A percentile compares a stretch with the other conserved stretches of the same genome.
Conservation (phyloP, 1,284 basidiomycete species). For the Pseudozyma sp. region DNA sequence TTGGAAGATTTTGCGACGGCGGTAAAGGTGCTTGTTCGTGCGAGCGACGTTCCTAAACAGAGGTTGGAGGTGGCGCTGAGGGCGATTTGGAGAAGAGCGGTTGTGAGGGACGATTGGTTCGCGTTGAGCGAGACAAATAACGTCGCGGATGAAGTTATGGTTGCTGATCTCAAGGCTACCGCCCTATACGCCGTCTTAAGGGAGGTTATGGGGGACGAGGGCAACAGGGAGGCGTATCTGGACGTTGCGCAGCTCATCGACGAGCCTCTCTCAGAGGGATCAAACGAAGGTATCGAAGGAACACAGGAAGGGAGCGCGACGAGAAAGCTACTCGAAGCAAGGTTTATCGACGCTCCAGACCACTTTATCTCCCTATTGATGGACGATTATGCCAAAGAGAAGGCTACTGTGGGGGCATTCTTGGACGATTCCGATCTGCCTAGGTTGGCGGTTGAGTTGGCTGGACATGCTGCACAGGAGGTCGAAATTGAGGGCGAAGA, state of each 20-base stretch:
- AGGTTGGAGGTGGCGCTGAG: slow-evolving; percentile 72
- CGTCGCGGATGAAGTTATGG: slow-evolving; percentile 46
- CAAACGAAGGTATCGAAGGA: not conserved
- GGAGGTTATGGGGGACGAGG: slow-evolving; percentile 27
- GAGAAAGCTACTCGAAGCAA: slow-evolving; percentile 17
- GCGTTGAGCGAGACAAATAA: slow-evolving; percentile 47
- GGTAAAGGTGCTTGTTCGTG: slow-evolving; percentile 71
- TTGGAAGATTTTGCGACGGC: slow-evolving; percentile 71
- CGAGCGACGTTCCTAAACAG: slow-evolving; percentile 63
- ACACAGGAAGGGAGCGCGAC: not conserved
- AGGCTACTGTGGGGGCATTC: slow-evolving; percentile 15
- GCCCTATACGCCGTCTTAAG: slow-evolving; percentile 34
- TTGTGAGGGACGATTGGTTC: slow-evolving; percentile 79
- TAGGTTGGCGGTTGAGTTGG: slow-evolving; percentile 27
- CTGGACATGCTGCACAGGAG: slow-evolving; percentile 19
- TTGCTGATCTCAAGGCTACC: slow-evolving; percentile 34
- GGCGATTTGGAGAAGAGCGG: slow-evolving; percentile 86
- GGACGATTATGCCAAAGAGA: slow-evolving; percentile 25
- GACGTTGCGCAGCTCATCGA: slow-evolving; percentile 8
- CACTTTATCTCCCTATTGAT: slow-evolving; percentile 14
- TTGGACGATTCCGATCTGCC: slow-evolving; percentile 43
- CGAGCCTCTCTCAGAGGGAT: not conserved
- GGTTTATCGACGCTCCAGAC: slow-evolving; percentile 9
- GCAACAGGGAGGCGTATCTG: slow-evolving; percentile 4
- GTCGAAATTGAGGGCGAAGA: not conserved